Conservation (phyloP, 2,329 filamentous ascomycete genomes). For the Monilinia fructicola region DNA sequence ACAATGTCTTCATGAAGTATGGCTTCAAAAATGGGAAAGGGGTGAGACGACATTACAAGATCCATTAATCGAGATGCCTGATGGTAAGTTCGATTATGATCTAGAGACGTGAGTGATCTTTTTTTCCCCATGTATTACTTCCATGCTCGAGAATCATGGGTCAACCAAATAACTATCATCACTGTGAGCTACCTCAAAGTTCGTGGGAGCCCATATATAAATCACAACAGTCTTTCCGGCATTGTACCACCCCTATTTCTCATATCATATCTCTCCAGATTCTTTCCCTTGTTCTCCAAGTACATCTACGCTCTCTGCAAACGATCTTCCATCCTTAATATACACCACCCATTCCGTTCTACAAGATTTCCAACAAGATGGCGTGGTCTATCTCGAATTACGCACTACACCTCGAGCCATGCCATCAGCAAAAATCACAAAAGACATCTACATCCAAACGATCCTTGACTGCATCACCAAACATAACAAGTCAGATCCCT, state of each 20-base stretch:
- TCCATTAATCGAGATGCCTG: slow-evolving; percentile 66
- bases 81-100: slow-evolving; percentile 69
- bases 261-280: slow-evolving; percentile 48
- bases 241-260: slow-evolving; percentile 14
- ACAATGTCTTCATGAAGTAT: slow-evolving; percentile 71
- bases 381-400: slow-evolving; percentile 75
- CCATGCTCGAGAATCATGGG: no score
- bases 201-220: no score
- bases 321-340: slow-evolving; percentile 57
- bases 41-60: slow-evolving; percentile 60
- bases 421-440: slow-evolving; percentile 51
- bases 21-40: slow-evolving; percentile 57
- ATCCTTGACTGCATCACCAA: slow-evolving; percentile 63
- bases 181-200: no score
- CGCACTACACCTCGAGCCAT: slow-evolving; percentile 74
- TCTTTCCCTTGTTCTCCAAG: slow-evolving; percentile 75
- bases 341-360: slow-evolving; percentile 66
- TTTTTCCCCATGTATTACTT: no score
- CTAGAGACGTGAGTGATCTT: slow-evolving; percentile 58
- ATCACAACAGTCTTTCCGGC: background rate
- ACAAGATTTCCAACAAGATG: slow-evolving; percentile 64
- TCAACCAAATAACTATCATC: no score
- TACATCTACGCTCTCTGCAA: slow-evolving; percentile 78
- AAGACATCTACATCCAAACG: slow-evolving; percentile 60
- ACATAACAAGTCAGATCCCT: slow-evolving; percentile 42